A percentile compares a stretch with the other conserved stretches of the same genome.
Evolutionary conservation across 148 eudicot species (phyloP).

Genomic region (Nepenthes mirabilis): DNA sequence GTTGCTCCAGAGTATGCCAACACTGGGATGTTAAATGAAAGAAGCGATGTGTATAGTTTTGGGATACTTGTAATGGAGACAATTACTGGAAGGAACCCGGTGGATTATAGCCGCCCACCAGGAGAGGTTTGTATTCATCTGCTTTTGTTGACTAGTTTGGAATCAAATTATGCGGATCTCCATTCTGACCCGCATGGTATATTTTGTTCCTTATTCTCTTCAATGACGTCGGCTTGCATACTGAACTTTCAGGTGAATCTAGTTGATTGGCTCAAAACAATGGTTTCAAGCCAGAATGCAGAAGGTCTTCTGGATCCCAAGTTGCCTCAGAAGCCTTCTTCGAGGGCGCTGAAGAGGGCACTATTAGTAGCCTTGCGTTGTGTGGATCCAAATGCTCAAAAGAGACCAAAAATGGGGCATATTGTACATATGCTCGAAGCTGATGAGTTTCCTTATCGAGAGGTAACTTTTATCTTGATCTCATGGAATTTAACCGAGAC

Average conservation of each 20-base stretch:
- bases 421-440: slow-evolving; percentile 68
- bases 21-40: slow-evolving; percentile 70
- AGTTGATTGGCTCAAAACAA: slow-evolving; percentile 65
- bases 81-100: slow-evolving; percentile 57
- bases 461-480: slow-evolving; percentile 24
- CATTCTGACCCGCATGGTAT: no score
- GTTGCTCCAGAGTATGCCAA: slow-evolving; percentile 82
- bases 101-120: slow-evolving; percentile 53
- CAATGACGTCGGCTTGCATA: background rate
- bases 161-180: background rate
- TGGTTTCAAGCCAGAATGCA: slow-evolving; percentile 45
- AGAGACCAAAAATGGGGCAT: slow-evolving; percentile 66
- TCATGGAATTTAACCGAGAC: background rate
- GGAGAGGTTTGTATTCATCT: slow-evolving; percentile 32
- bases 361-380: slow-evolving; percentile 54
- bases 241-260: slow-evolving; percentile 43
- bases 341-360: slow-evolving; percentile 42
- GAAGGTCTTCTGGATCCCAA: slow-evolving; percentile 69
- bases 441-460: slow-evolving; percentile 37
- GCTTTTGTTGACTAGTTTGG: background rate
- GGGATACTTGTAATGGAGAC: slow-evolving; percentile 71
- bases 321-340: slow-evolving; percentile 40
- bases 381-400: slow-evolving; percentile 55
- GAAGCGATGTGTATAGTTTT: slow-evolving; percentile 68
- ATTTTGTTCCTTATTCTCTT: background rate